phyloP scores from a whole-genome alignment of 768 basidiomycete genomes.

The Cystobasidium tubakii region DNA sequence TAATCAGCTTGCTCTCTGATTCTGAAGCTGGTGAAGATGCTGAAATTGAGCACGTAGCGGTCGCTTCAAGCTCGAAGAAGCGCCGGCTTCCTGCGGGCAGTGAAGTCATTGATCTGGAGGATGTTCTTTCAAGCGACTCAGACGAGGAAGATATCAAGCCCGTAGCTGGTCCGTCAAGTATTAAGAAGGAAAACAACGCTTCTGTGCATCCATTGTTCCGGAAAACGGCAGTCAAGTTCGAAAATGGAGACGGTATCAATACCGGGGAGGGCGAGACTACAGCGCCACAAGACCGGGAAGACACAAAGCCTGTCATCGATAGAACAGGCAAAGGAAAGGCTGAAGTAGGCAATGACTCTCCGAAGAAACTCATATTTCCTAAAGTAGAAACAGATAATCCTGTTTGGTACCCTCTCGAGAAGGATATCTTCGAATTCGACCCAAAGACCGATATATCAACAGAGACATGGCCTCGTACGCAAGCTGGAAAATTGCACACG shows the following conservation, averaged over 20 bases:
- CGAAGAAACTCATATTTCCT: conserved; percentile 24
- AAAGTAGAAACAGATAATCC: conserved; percentile 4
- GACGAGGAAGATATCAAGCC: conserved; percentile 24
- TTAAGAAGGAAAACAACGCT: not conserved
- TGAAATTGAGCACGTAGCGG: not conserved
- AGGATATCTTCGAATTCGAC: conserved; percentile 43
- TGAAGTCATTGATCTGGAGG: conserved; percentile 31
- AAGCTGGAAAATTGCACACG: conserved; percentile 30
- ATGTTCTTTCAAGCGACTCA: not conserved
- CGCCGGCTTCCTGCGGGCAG: not conserved
- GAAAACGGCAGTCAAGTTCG: not conserved
- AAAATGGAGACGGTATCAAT: not conserved
- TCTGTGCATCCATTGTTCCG: conserved; percentile 24
- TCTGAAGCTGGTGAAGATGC: not conserved
- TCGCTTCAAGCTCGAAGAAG: conserved; percentile 1
- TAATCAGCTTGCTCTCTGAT: conserved; percentile 10
- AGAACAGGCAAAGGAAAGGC: conserved; percentile 35
- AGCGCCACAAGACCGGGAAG: conserved; percentile 6
- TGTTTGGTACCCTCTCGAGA: conserved; percentile 39
- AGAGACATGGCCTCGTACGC: conserved; percentile 27
- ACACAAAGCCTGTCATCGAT: conserved; percentile 25
- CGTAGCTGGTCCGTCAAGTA: not conserved
- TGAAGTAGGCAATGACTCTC: not conserved
- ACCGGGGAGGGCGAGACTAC: not conserved
- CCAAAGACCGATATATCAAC: conserved; percentile 36